Percentiles rank a stretch among this genome's conserved stretches.
Evolutionary conservation across 2,329 filamentous ascomycete species (phyloP).

Genomic region (Stenocarpella maydis): DNA sequence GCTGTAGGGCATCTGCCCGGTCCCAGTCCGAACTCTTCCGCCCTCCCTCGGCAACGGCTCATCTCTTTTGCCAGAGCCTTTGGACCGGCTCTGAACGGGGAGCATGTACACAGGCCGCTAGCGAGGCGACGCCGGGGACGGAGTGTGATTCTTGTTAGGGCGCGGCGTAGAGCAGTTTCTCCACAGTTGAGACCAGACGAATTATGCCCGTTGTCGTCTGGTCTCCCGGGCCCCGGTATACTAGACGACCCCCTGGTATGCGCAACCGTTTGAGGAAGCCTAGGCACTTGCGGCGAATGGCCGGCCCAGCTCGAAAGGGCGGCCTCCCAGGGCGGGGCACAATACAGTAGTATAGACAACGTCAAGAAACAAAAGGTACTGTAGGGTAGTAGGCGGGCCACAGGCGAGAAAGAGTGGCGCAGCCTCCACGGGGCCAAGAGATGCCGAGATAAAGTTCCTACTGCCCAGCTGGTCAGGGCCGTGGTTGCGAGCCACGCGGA

Average conservation of each 20-base stretch:
- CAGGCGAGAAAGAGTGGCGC: not conserved
- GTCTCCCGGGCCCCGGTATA: not conserved
- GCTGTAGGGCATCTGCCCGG: not conserved
- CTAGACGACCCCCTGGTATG: not conserved
- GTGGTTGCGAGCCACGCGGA: slow-evolving; percentile 16
- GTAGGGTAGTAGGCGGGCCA: not conserved
- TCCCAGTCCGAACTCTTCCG: not conserved
- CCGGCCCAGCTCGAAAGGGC: not conserved
- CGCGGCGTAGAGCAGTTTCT: not conserved
- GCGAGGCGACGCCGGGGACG: not conserved
- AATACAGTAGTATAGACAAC: no score
- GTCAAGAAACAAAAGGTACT: not conserved
- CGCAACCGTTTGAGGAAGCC: slow-evolving; percentile 4
- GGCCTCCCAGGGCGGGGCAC: slow-evolving; percentile 4
- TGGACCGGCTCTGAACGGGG: slow-evolving; percentile 16
- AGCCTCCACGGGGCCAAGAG: slow-evolving; percentile 29
- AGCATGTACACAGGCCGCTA: not conserved
- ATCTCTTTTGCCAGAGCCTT: slow-evolving; percentile 11
- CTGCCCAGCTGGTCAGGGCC: slow-evolving; percentile 15
- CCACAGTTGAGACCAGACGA: slow-evolving; percentile 31
- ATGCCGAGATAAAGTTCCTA: slow-evolving; percentile 26
- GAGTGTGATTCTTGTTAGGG: not conserved
- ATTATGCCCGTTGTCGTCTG: slow-evolving; percentile 21
- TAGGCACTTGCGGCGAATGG: slow-evolving; percentile 16
- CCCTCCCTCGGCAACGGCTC: slow-evolving; percentile 4